phyloP scores from a whole-genome alignment of 208 protist species.

The Crithidia fasciculata region DNA sequence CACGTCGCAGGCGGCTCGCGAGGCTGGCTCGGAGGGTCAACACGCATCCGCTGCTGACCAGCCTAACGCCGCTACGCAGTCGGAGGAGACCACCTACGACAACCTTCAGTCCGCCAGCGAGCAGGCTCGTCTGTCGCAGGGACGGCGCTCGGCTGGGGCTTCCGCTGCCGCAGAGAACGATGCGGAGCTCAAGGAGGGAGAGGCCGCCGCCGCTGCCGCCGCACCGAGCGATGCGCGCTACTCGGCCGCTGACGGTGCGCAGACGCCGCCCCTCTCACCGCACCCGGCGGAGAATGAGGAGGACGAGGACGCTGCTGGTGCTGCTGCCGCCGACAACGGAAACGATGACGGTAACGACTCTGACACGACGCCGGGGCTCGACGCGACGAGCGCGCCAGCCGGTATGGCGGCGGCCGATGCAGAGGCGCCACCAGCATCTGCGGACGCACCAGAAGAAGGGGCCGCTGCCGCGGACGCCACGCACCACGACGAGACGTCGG shows the following conservation, averaged over 20 bases:
- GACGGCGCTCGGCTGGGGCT: not conserved
- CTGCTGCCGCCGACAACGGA: not conserved
- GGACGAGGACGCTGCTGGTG: not conserved
- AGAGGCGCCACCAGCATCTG: too few species aligned
- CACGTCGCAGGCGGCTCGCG: constrained; percentile 3
- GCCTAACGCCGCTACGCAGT: not conserved
- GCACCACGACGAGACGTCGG: not conserved
- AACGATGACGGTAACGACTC: not conserved
- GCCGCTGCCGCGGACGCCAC: not conserved
- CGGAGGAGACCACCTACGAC: constrained; percentile 14
- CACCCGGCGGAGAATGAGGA: not conserved
- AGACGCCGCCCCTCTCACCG: not conserved
- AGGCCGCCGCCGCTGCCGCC: not conserved
- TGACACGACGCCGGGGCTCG: not conserved
- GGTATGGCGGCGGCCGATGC: not conserved
- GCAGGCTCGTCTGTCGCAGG: not conserved
- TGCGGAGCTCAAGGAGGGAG: not conserved
- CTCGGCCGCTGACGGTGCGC: not conserved
- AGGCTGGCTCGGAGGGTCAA: not conserved
- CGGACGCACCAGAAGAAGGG: not conserved
- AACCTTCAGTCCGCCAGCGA: constrained; percentile 17
- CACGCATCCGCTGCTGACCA: not conserved
- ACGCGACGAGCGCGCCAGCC: not conserved
- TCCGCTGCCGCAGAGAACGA: not conserved
- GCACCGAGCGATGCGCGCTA: not conserved